Percentiles rank a stretch among this genome's conserved stretches.
phyloP scores from a whole-genome alignment of 2,329 filamentous ascomycete genomes.

The Amesomyces nigricolor region DNA sequence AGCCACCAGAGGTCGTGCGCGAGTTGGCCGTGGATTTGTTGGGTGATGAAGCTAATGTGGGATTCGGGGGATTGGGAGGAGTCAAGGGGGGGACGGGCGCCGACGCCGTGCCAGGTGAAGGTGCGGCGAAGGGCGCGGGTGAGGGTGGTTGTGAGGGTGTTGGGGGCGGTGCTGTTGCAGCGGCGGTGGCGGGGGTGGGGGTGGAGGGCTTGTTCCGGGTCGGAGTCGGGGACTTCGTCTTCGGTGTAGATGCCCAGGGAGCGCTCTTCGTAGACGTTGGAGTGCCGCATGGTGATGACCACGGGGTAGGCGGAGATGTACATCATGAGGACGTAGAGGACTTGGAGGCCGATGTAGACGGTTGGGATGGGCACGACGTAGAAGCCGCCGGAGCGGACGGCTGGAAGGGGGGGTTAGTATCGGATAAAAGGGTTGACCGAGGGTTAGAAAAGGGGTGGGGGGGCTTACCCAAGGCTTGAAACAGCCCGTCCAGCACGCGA shows the following conservation, averaged over 20 bases:
- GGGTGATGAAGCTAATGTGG: slow-evolving; percentile 45
- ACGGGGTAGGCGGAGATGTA: slow-evolving; percentile 61
- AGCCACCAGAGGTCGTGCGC: slow-evolving; percentile 63
- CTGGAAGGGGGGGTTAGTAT: slow-evolving; percentile 27
- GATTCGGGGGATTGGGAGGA: slow-evolving; percentile 29
- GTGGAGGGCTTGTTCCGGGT: slow-evolving; percentile 20
- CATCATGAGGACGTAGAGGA: slow-evolving; percentile 60
- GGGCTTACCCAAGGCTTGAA: slow-evolving; percentile 52
- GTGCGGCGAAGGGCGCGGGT: slow-evolving; percentile 32
- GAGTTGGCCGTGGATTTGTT: slow-evolving; percentile 55
- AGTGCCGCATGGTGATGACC: slow-evolving; percentile 59
- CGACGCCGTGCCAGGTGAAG: slow-evolving; percentile 42
- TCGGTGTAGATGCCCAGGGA: slow-evolving; percentile 55
- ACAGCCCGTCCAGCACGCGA: slow-evolving; percentile 56
- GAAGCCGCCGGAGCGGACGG: slow-evolving; percentile 60
- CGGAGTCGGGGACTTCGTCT: slow-evolving; percentile 27
- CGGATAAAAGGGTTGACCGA: background rate
- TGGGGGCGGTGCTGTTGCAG: slow-evolving; percentile 11
- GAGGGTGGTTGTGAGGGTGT: background rate
- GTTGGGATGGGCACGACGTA: slow-evolving; percentile 57
- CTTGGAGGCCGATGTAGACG: slow-evolving; percentile 52
- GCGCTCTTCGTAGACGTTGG: slow-evolving; percentile 67
- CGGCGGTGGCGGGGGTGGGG: background rate
- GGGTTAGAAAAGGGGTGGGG: background rate
- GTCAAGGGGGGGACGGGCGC: slow-evolving; percentile 28